Evolutionary conservation across 2,329 filamentous ascomycete genomes (phyloP), one percentile per base, ranked within the genome.

Genomic region (Ophiostoma ulmi): DNA sequence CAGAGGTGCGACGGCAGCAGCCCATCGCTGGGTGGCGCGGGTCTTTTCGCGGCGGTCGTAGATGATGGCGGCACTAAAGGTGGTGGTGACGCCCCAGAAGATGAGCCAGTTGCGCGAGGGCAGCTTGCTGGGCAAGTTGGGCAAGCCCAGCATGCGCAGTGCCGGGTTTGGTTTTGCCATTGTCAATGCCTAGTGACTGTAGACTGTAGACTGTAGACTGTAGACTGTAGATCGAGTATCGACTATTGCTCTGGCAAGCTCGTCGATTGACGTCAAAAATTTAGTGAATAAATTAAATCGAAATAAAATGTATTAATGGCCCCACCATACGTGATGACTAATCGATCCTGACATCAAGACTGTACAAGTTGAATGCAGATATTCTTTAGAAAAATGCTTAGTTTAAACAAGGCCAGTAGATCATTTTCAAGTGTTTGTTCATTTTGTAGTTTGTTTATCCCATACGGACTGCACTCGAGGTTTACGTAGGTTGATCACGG

Each of bases 91-190:
- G 66, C 90, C 85, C 80, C 94, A 88, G 82, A 99, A 99, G 77
- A 99, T 97, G 81, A 95, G 88, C 95, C 95, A 99, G 79, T 98
- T 98, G 73, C 95, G 91, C 22, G 94, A 98, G 8, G 95, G 95
- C 22, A 99, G 88, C 80, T 89, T 93, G 75, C 89, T 86, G 72
- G 91, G 91, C 73, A 97, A 87, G 75, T 90, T 91, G 68, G 94
- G 94, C 72, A 99, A 83, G 71, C 94, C 94, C 82, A 95, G 88
- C 86, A 92, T 91, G 74, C 87, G 87, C 76, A 92, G 87, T 70
- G 88, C 91, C 63, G 90, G 90, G 80, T 94, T 94, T 22, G 44
- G 67, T 31, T 68, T 68, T n/a, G 63, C 63, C 63, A 63, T 63
- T 63, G 58, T 31, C 17, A 10, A 20, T 48, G 44, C 44, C 7